Conservation (phyloP, 306 rosid genomes). For the Cucurbita moschata region DNA sequence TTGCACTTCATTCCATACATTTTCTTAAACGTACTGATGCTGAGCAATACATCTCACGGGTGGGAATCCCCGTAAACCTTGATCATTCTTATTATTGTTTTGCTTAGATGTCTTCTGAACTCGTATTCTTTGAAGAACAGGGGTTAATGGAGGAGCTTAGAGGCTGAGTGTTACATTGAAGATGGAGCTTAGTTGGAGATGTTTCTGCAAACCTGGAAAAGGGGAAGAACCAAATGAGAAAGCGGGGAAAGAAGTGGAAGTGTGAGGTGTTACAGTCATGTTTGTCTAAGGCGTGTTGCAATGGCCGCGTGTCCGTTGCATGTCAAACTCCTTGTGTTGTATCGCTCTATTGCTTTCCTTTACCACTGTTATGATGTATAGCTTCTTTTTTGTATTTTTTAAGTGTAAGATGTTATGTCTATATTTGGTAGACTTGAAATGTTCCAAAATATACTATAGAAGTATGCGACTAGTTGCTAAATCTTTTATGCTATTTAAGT, state of each 20-base stretch:
- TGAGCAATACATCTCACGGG: conserved; percentile 61
- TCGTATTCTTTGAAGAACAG: conserved; percentile 22
- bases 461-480: no score
- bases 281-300: no score
- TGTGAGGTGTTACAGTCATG: neutral
- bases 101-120: neutral
- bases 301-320: no score
- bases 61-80: conserved; percentile 11
- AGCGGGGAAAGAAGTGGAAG: neutral
- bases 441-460: no score
- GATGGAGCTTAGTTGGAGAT: neutral
- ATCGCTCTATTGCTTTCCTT: no score
- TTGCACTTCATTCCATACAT: conserved; percentile 77
- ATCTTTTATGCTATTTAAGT: no score
- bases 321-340: no score
- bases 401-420: no score
- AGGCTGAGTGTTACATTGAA: conserved; percentile 17
- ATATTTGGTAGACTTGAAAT: no score
- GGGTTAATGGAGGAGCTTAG: conserved; percentile 89
- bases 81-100: neutral
- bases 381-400: no score
- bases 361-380: no score
- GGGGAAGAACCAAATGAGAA: neutral
- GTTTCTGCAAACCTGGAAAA: neutral
- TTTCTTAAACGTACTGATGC: conserved; percentile 89